Conservation (phyloP, 768 basidiomycete species). For the Pleurotus eryngii region DNA sequence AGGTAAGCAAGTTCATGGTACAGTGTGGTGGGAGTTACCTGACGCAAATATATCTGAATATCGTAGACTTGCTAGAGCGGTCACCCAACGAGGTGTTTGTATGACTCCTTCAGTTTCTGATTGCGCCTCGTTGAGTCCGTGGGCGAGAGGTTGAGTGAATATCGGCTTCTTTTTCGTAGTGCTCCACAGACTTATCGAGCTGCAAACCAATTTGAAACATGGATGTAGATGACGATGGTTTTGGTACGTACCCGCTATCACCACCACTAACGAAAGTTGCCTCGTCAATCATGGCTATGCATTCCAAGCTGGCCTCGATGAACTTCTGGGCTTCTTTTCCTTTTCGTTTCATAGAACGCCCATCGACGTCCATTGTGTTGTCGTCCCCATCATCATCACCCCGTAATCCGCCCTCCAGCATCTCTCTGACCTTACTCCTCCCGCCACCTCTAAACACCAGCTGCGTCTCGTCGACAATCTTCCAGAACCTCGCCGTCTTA, state of each 20-base stretch:
- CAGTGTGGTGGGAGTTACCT: constrained; percentile 42
- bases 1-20: too few species aligned
- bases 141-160: constrained; percentile 81
- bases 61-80: constrained; percentile 72
- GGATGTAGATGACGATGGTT: neutral
- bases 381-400: constrained; percentile 58
- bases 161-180: constrained; percentile 94
- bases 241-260: constrained; percentile 80
- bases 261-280: constrained; percentile 90
- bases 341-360: constrained; percentile 27
- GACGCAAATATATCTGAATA: constrained; percentile 92
- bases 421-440: constrained; percentile 71
- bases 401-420: constrained; percentile 72
- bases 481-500: constrained; percentile 93
- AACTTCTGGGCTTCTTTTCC: constrained; percentile 44
- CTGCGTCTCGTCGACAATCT: constrained; percentile 92
- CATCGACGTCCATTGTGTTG: constrained; percentile 20
- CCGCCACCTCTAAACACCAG: constrained; percentile 97
- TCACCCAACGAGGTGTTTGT: constrained; percentile 87
- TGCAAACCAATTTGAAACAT: constrained; percentile 22
- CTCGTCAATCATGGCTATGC: constrained; percentile 94
- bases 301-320: constrained; percentile 89
- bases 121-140: constrained; percentile 72
- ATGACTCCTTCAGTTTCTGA: constrained; percentile 76
- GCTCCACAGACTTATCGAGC: constrained; percentile 90